These are phyloP conservation scores for Angomonas desouzai DNA, from an alignment of 208 protist genomes.

Conservation along the genomic window DNA sequence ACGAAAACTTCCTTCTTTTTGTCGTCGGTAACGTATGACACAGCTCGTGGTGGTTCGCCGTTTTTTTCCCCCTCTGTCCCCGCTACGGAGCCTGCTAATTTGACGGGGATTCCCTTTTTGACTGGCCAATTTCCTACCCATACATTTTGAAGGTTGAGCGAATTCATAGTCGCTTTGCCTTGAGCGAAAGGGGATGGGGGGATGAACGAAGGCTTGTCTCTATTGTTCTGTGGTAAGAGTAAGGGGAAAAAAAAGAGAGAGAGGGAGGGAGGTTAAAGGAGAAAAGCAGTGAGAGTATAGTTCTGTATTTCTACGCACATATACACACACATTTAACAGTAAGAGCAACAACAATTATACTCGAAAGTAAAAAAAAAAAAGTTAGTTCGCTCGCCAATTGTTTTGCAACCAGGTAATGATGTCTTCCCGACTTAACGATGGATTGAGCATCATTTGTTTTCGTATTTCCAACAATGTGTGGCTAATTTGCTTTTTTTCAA, in stretches of 20 bases:
- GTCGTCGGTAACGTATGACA: not conserved
- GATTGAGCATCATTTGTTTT: conserved; percentile 49
- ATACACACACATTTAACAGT: too few relatives aligned
- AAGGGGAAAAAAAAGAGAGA: not conserved
- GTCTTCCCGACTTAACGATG: conserved; percentile 13
- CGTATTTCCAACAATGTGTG: conserved; percentile 44
- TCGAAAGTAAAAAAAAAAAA: conserved; percentile 1
- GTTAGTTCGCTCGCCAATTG: not conserved
- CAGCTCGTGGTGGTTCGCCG: not conserved
- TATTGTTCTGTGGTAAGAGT: too few relatives aligned
- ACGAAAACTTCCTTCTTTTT: conserved; percentile 13
- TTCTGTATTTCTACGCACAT: too few relatives aligned
- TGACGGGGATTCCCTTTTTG: not conserved
- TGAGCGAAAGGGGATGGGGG: not conserved
- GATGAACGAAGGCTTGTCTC: conserved; percentile 6
- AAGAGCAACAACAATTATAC: too few relatives aligned
- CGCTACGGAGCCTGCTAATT: not conserved
- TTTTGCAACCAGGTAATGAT: conserved; percentile 4
- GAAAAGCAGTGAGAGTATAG: too few relatives aligned
- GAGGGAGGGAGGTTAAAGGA: not conserved
- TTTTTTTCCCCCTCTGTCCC: not conserved
- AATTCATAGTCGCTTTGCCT: not conserved
- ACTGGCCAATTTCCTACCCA: not conserved
- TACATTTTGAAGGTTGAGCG: not conserved
- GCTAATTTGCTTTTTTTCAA: conserved; percentile 50